These are phyloP conservation scores for Psilocybe mexicana DNA, from an alignment of 1,284 basidiomycete genomes.

Conservation along the genomic window DNA sequence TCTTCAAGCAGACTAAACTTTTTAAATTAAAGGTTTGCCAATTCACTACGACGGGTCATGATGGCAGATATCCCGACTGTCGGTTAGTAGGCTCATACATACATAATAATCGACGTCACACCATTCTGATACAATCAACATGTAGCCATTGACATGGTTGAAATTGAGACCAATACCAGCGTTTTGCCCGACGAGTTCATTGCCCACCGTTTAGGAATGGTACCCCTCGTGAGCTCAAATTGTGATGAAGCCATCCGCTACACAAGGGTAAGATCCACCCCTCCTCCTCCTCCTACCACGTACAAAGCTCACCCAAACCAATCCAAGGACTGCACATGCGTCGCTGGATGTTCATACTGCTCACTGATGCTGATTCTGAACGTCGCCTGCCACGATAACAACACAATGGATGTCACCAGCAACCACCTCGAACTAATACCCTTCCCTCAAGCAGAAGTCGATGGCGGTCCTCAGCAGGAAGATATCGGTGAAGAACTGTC, in stretches of 20 bases:
- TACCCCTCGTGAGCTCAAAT: slow-evolving; percentile 85
- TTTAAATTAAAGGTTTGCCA: slow-evolving; percentile 67
- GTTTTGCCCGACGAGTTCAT: slow-evolving; percentile 98
- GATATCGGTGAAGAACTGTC: slow-evolving; percentile 63
- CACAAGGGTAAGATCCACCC: slow-evolving; percentile 57
- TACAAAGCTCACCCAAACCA: slow-evolving; percentile 5
- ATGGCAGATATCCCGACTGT: slow-evolving; percentile 96
- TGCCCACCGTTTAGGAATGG: slow-evolving; percentile 93
- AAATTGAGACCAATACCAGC: slow-evolving; percentile 89
- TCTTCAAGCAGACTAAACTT: slow-evolving; percentile 20
- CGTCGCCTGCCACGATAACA: slow-evolving; percentile 66
- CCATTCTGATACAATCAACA: slow-evolving; percentile 9
- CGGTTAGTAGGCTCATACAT: slow-evolving; percentile 52
- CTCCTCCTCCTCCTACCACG: background rate
- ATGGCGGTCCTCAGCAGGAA: slow-evolving; percentile 23
- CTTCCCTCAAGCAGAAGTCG: slow-evolving; percentile 34
- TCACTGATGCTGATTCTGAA: slow-evolving; percentile 77
- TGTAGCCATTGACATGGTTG: slow-evolving; percentile 94
- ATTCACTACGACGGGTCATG: slow-evolving; percentile 86
- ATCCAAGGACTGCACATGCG: slow-evolving; percentile 82
- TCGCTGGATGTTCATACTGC: slow-evolving; percentile 78
- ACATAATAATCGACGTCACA: background rate
- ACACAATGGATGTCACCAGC: slow-evolving; percentile 82
- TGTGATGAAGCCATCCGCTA: slow-evolving; percentile 87
- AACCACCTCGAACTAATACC: slow-evolving; percentile 68